Base-by-base conservation (phyloP, 768 basidiomycete genomes). In the Tubosaeta brunneosetosa region DNA sequence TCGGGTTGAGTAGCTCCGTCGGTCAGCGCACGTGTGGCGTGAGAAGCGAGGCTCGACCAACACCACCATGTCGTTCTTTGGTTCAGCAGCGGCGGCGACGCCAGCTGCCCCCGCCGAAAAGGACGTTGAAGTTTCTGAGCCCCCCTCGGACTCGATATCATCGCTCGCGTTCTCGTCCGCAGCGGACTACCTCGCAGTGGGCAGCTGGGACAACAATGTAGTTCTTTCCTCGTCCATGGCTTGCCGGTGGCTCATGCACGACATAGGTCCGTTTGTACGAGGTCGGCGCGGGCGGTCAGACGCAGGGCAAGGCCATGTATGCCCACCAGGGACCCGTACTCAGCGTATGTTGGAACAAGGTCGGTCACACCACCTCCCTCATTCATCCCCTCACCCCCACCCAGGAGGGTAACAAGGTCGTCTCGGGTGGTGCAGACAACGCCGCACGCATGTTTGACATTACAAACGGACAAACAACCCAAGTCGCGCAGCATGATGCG, bases 381-480 rank as follows among this genome's bases (percentile, higher is more conserved):
- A 33, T 40, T 42, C 44, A 53, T 34, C 44, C 19, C 36, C 38
- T 56, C 53, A 31, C 58, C 4, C 37, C 33, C 12, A 1, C n/a
- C 27, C 29, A 95, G 93, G 89, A 93, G 51, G 94, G 94, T 17
- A 86, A 82, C 62, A 92, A 93, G 73, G 77, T 94, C 34, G 82
- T 97, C 58, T 97, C 94, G 12, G 91, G 88, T 5, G 94, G 95
- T 44, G 90, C 90, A 8, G 95, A 99, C 75, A 97, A 97, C 68
- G 88, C 91, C 0, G 95, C 83, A n/a, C 84, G 91, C 53, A 87
- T 92, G 83, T 94, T 86, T 69, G 95, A 98, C 67, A 77, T 94
- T 38, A 77, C 81, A 17, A 93, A 92, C 1, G 91, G 91, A 1
- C 86, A 87, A 65, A 65, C 85, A 1, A 77, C 79, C 3, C 92